Evolutionary conservation across 2,329 filamentous ascomycete species (phyloP), one percentile per base, ranked within the genome.

Genomic region (Chaetomiaceae sp.): DNA sequence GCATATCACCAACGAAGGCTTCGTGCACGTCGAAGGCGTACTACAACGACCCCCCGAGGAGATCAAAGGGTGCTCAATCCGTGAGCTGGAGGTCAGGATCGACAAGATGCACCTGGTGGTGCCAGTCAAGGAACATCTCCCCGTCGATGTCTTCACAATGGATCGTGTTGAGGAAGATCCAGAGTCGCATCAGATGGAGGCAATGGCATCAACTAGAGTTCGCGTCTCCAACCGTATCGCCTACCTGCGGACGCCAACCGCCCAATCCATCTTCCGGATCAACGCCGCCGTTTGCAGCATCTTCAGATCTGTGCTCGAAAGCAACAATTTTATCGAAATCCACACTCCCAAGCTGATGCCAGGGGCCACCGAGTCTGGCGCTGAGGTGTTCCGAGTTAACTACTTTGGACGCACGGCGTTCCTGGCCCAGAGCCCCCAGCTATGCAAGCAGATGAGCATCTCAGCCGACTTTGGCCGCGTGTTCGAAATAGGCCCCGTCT

Each of bases 271-370:
- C 58, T 95, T 96, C 77, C 86, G 89, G 54, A 83, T 96, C 44
- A 89, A 94, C 60, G 87, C 90, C 4, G 85, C 83, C 23, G 82
- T 96, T 52, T 85, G 87, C 62, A 86, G 86, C 62, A 77, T 87
- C 23, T 96, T 96, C 78, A 87, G 91, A 44, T 71, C 79, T 9
- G 83, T 86, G 2, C 79, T 96, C 1, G 87, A 92, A 60, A 76
- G 79, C 2, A 76, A 86, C 58, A 86, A 84, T 14, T 96, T 96
- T 67, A 86, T 95, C 54, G 91, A 96, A 70, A 96, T 96, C 55
- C 90, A 96, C 67, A 95, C 90, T 0, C 91, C 91, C 2, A 96
- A 96, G 72, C 75, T 96, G 38, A 90, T 95, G 73, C 89, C 89
- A 1, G 85, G 87, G 11, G 91, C 91, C 1, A 95, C 91, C 1